These are phyloP conservation scores for Schwanniomyces sp. DNA, from an alignment of 805 yeast genomes.

Conservation along the genomic window DNA sequence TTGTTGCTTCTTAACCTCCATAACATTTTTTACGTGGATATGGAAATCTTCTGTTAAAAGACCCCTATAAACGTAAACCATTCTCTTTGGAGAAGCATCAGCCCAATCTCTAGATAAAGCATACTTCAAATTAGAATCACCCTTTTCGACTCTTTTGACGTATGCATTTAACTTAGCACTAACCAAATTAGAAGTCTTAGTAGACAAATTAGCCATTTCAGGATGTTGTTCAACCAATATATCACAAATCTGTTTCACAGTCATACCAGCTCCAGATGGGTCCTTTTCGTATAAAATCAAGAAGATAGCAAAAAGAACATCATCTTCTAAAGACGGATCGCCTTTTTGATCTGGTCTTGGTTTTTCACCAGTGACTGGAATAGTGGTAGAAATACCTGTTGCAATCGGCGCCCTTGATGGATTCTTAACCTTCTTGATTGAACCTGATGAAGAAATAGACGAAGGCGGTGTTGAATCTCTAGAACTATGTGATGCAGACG, in stretches of 20 bases:
- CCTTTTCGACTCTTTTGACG: slow-evolving; percentile 82
- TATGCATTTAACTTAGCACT: slow-evolving; percentile 83
- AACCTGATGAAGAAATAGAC: slow-evolving; percentile 9
- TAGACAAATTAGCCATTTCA: slow-evolving; percentile 77
- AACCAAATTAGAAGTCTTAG: slow-evolving; percentile 78
- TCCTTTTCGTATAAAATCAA: slow-evolving; percentile 69
- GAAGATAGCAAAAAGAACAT: slow-evolving; percentile 74
- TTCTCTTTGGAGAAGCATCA: slow-evolving; percentile 83
- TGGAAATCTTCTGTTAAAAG: slow-evolving; percentile 73
- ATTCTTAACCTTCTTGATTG: slow-evolving; percentile 33
- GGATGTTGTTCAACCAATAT: slow-evolving; percentile 72
- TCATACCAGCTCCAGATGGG: slow-evolving; percentile 72
- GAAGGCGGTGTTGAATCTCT: slow-evolving; percentile 33
- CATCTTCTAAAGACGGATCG: slow-evolving; percentile 64
- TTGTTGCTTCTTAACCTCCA: slow-evolving; percentile 48
- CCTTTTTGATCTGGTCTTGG: slow-evolving; percentile 70
- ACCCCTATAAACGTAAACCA: slow-evolving; percentile 86
- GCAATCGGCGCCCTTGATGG: slow-evolving; percentile 54
- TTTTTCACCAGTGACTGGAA: slow-evolving; percentile 72
- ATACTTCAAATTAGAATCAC: slow-evolving; percentile 69
- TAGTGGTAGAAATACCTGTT: slow-evolving; percentile 73
- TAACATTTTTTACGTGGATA: slow-evolving; percentile 64
- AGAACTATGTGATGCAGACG: slow-evolving; percentile 20
- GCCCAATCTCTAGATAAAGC: slow-evolving; percentile 89
- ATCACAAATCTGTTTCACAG: slow-evolving; percentile 87